Conservation (phyloP, 176 grass and related monocot species). For the Aegilops speltoides region DNA sequence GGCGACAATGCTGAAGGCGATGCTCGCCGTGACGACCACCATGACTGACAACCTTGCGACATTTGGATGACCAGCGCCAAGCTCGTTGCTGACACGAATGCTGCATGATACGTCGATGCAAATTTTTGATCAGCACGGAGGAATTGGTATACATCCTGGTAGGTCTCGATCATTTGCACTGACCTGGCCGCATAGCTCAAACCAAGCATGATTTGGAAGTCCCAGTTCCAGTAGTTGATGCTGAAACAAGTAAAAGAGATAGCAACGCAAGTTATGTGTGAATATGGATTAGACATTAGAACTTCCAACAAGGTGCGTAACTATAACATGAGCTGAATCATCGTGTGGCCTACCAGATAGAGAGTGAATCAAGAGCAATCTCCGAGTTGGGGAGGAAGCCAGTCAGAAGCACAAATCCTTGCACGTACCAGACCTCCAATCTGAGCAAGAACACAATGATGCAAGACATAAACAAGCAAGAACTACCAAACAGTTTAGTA, state of each 20-base stretch:
- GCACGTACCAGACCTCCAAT: constrained; percentile 86
- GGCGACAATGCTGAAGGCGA: constrained; percentile 60
- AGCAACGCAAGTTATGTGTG: neutral
- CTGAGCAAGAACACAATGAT: constrained; percentile 35
- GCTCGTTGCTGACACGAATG: constrained; percentile 73
- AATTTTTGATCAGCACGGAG: neutral
- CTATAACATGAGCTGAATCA: neutral
- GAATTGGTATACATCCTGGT: no score
- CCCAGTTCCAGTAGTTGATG: constrained; percentile 91
- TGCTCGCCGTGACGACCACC: constrained; percentile 51
- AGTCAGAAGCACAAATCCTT: constrained; percentile 80
- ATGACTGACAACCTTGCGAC: constrained; percentile 64
- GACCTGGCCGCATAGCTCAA: constrained; percentile 75
- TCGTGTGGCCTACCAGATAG: constrained; percentile 51
- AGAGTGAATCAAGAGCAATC: constrained; percentile 71
- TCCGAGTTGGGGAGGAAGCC: constrained; percentile 74
- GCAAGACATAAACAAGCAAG: neutral
- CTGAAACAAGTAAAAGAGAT: constrained; percentile 33
- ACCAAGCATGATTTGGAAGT: constrained; percentile 86
- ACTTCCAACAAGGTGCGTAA: neutral
- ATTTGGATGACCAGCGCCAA: constrained; percentile 67
- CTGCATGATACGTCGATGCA: constrained; percentile 29
- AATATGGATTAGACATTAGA: neutral
- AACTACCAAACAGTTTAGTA: neutral
- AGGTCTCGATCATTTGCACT: neutral